Conservation (phyloP, 177 flowering plant species). For the Vitis hybrid region DNA sequence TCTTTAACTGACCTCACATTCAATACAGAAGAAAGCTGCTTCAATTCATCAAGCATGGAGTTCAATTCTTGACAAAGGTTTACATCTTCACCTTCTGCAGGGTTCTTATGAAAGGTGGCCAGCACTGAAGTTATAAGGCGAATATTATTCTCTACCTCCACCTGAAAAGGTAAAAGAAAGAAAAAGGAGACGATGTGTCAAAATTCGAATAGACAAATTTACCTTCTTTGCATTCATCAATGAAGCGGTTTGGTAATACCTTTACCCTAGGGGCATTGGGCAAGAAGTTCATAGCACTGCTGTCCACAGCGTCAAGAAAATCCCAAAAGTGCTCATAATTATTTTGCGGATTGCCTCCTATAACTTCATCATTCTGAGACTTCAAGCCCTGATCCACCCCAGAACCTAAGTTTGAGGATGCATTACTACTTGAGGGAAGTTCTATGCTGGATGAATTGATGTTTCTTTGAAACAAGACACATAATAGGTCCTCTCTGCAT, state of each 20-base stretch:
- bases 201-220: neutral
- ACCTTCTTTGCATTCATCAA: too few species aligned
- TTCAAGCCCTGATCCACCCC: neutral
- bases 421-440: neutral
- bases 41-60: slow-evolving; percentile 18
- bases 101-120: neutral
- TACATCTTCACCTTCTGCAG: neutral
- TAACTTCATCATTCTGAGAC: slow-evolving; percentile 3
- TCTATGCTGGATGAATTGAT: neutral
- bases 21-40: slow-evolving; percentile 9
- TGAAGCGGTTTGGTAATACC: slow-evolving; percentile 1
- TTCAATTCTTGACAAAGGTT: neutral
- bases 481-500: slow-evolving; percentile 28
- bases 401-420: slow-evolving; percentile 1
- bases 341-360: slow-evolving; percentile 1
- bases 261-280: neutral
- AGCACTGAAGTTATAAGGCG: slow-evolving; percentile 18
- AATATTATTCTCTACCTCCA: slow-evolving; percentile 15
- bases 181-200: neutral
- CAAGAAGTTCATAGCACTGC: neutral
- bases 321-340: slow-evolving; percentile 15
- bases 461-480: slow-evolving; percentile 30
- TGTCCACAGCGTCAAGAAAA: slow-evolving; percentile 14
- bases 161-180: slow-evolving; percentile 5
- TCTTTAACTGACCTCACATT: slow-evolving; percentile 17